Percentiles rank a stretch among this genome's conserved stretches.
These are phyloP conservation scores for Magnolia officinalis DNA, from an alignment of 164 flowering plant species.

Conservation along the genomic window DNA sequence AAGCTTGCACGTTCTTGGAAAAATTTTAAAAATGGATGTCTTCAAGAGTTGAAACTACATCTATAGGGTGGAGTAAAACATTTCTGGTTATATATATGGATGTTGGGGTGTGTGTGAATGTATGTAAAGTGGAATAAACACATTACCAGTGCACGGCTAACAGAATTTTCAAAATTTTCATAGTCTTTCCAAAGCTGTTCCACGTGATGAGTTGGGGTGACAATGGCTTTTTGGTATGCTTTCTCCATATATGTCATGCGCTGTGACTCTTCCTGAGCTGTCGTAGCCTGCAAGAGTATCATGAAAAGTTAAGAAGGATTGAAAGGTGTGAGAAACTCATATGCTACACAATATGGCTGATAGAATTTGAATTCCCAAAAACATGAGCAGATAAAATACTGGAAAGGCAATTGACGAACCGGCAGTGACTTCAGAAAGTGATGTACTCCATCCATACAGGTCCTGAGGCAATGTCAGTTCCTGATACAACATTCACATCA, in stretches of 20 bases:
- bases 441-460: slow-evolving; percentile 98
- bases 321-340: background rate
- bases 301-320: background rate
- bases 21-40: background rate
- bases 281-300: slow-evolving; percentile 51
- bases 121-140: background rate
- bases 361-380: background rate
- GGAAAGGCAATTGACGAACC: slow-evolving; percentile 35
- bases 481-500: slow-evolving; percentile 33
- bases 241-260: slow-evolving; percentile 81
- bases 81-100: background rate
- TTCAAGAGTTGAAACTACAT: background rate
- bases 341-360: background rate
- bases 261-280: slow-evolving; percentile 77
- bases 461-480: slow-evolving; percentile 90
- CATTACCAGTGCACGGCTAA: slow-evolving; percentile 86
- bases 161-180: slow-evolving; percentile 95
- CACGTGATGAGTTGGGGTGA: slow-evolving; percentile 88
- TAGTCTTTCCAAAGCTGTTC: slow-evolving; percentile 98
- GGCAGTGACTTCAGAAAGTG: slow-evolving; percentile 70
- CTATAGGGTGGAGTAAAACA: background rate
- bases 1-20: background rate
- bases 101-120: background rate
- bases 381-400: background rate
- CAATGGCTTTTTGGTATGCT: slow-evolving; percentile 84